Base-by-base conservation (phyloP, 2,329 filamentous ascomycete species). In the Westerdykella aurantiaca region DNA sequence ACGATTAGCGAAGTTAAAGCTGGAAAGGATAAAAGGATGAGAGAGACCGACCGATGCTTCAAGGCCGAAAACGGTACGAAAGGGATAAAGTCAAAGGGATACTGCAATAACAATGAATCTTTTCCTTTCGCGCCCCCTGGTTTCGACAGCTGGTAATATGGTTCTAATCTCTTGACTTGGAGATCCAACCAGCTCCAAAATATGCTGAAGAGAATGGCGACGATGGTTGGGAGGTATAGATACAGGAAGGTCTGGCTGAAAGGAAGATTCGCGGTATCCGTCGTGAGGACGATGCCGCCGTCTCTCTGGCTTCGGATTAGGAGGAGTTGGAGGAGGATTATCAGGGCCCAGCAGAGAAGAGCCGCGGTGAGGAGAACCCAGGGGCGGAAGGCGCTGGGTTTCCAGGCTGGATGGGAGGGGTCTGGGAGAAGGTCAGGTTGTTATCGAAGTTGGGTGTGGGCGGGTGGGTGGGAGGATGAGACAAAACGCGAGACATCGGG, bases 111-210 rank as follows among this genome's bases (percentile, higher is more conserved):
- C 0, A 83, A 13, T 0, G 77, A 79, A 0, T 76, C 52, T 5
- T 66, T 58, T 0, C 68, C 77, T 0, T 50, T 51, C 0, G 74
- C 74, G 0, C 79, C 79, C 0, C 56, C 50, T 0, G 51, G 12
- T 9, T 70, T 73, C 0, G 78, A 80, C 0, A 83, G 43, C 17
- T 82, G 77, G 10, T 80, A 73, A 67, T 75, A 84, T 0, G 80
- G 80, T 29, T 84, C 79, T 37, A 83, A 64, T 0, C 81, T 53
- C 45, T 81, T 80, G 0, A 72, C 64, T 31, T 84, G 77, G 0
- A 83, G 56, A 40, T 83, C 80, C 0, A 82, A 69, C 77, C 79
- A 81, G 2, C 68, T 72, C 78, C 79, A 83, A 0, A 75, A 37
- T 1, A 82, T 67, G 33, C 77, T 77, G 48, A 79, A 82, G 0